A percentile compares a stretch with the other conserved stretches of the same genome.
Evolutionary conservation across 1,284 basidiomycete genomes (phyloP).

Genomic region (Exobasidium cylindrosporum): DNA sequence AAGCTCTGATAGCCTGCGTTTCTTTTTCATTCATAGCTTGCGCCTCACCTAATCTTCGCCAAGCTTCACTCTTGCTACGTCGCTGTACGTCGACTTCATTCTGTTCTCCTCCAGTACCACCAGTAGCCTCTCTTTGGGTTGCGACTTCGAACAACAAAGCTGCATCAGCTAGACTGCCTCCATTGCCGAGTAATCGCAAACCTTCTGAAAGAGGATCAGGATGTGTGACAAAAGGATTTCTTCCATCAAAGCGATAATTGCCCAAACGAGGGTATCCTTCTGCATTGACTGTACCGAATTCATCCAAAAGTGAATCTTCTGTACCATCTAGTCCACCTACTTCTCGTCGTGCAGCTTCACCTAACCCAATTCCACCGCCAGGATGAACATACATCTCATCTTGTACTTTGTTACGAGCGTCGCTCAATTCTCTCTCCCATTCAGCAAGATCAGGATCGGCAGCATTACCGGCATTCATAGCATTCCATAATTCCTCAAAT

Average conservation of each 20-base stretch:
- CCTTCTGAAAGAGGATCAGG: slow-evolving; percentile 61
- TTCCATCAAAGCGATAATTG: slow-evolving; percentile 34
- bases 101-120: slow-evolving; percentile 61
- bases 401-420: slow-evolving; percentile 66
- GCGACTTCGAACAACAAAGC: slow-evolving; percentile 81
- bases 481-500: slow-evolving; percentile 53
- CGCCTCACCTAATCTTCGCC: slow-evolving; percentile 88
- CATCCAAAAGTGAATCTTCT: slow-evolving; percentile 43
- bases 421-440: slow-evolving; percentile 64
- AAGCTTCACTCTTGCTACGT: slow-evolving; percentile 69
- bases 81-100: slow-evolving; percentile 57
- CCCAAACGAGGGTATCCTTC: slow-evolving; percentile 50
- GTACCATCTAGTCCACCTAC: slow-evolving; percentile 42
- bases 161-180: slow-evolving; percentile 77
- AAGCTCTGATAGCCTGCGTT: slow-evolving; percentile 60
- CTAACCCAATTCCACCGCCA: slow-evolving; percentile 45
- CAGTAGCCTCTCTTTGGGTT: slow-evolving; percentile 54
- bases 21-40: slow-evolving; percentile 90
- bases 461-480: slow-evolving; percentile 39
- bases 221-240: slow-evolving; percentile 68
- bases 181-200: slow-evolving; percentile 68
- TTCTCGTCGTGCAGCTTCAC: slow-evolving; percentile 37
- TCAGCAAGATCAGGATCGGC: slow-evolving; percentile 61
- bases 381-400: slow-evolving; percentile 44
- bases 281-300: slow-evolving; percentile 40